Evolutionary conservation across 2,329 filamentous ascomycete species (phyloP).

Genomic region (Zymoseptoria pseudotritici): DNA sequence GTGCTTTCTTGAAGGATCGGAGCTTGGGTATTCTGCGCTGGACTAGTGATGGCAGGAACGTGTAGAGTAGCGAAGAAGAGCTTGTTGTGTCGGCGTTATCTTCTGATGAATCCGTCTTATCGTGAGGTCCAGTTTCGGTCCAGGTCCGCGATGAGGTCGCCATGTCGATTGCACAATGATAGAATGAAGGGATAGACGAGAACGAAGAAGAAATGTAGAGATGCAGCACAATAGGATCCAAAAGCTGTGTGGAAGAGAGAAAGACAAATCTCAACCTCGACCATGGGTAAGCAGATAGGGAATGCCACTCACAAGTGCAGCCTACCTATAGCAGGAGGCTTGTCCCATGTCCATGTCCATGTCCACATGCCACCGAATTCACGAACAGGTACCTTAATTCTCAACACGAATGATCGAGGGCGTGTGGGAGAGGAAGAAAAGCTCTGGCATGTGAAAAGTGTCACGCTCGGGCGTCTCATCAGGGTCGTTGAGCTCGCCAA

Average conservation of each 20-base stretch:
- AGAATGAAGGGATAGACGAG: neutral
- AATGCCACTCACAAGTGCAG: neutral
- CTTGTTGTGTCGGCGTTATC: neutral
- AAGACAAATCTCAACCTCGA: neutral
- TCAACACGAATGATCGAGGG: neutral
- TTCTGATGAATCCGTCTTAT: neutral
- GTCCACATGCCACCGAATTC: neutral
- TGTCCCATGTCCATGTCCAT: neutral
- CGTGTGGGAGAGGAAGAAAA: neutral
- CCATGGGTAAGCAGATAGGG: neutral
- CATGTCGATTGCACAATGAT: neutral
- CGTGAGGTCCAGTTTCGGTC: neutral
- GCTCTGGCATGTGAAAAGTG: neutral
- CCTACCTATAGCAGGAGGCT: neutral
- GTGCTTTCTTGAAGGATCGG: conserved; percentile 39
- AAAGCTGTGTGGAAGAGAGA: neutral
- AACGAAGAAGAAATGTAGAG: neutral
- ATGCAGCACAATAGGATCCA: neutral
- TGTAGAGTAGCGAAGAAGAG: conserved; percentile 43
- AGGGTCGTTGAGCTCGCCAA: neutral
- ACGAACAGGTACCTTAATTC: neutral
- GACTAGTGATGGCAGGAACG: conserved; percentile 47
- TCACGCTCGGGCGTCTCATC: neutral
- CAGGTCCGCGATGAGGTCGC: neutral
- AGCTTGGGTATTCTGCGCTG: conserved; percentile 46